These are phyloP conservation scores for Halophytophthora polymorphica DNA, from an alignment of 352 stramenopile species.

Conservation along the genomic window DNA sequence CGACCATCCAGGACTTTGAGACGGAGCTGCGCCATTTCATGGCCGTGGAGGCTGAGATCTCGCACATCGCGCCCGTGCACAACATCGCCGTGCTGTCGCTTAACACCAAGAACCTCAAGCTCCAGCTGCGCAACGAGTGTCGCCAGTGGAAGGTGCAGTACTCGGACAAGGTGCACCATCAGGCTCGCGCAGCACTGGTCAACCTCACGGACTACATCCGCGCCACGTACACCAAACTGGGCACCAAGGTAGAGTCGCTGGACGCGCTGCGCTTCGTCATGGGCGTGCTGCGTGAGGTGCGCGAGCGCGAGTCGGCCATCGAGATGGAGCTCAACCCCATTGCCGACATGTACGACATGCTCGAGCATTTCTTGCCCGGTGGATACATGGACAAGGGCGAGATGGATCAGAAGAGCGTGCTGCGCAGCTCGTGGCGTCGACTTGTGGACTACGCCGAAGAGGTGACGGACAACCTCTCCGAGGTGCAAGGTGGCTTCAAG, in stretches of 20 bases:
- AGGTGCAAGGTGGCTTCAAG: conserved; percentile 88
- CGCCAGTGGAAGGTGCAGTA: conserved; percentile 87
- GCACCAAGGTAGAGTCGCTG: conserved; percentile 60
- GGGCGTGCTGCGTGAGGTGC: conserved; percentile 77
- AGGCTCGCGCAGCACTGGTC: conserved; percentile 56
- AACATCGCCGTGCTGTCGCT: conserved; percentile 85
- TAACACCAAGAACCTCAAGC: conserved; percentile 87
- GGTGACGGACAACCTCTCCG: conserved; percentile 81
- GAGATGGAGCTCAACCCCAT: conserved; percentile 90
- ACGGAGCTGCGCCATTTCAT: conserved; percentile 80
- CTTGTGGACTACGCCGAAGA: conserved; percentile 88
- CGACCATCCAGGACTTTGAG: conserved; percentile 82
- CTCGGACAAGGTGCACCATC: conserved; percentile 77
- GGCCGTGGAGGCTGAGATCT: conserved; percentile 75
- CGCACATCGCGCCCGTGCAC: conserved; percentile 71
- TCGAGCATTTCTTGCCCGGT: conserved; percentile 83
- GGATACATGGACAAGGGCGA: conserved; percentile 88
- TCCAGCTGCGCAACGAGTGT: conserved; percentile 82
- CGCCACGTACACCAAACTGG: conserved; percentile 69
- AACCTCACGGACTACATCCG: conserved; percentile 82
- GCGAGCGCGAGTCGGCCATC: conserved; percentile 83
- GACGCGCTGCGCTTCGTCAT: conserved; percentile 83
- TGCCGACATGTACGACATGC: conserved; percentile 88
- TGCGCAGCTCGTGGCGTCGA: conserved; percentile 81
- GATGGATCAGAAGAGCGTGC: conserved; percentile 89